Base-by-base conservation (phyloP, 176 grass and related monocot genomes). In the Avena eriantha region DNA sequence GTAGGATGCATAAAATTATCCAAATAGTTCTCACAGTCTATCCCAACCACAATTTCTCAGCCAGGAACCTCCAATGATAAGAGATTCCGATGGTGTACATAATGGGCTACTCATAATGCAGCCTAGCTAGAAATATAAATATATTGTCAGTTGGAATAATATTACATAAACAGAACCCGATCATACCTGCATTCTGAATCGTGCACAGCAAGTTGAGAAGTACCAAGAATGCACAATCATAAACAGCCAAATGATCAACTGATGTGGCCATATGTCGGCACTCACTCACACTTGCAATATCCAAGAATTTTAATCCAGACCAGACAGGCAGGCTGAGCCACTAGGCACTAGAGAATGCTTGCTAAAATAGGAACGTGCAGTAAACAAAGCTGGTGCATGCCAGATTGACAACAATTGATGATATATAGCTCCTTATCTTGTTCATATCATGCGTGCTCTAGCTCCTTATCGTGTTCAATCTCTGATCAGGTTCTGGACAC, bases 381-480 rank as follows among this genome's bases (percentile, higher is more conserved):
- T 24, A 58, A 58, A 58, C 18, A 48, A 73, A 24, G 41, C 70
- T 46, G 39, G 45, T n/a, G 19, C 19, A 49, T 49, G 48, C 48
- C 48, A 49, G 48, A 41, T 41, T 49, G 12, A 49, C 48, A 71
- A 43, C 11, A 53, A 71, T 12, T 4, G 16, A 24, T 6, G 45
- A 26, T 75, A 29, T 45, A 45, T 47, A 47, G 5, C 49, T 3
- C 26, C 14, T 14, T 14, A 77, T 56, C 29, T 41, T 71, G 21
- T 23, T 54, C 80, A 43, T 55, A 39, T 41, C 80, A 83, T 43
- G 35, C 80, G 57, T 43, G 35, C 8, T 10, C 34, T 13, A n/a
- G 1, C 14, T 83, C n/a, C n/a, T n/a, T n/a, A n/a, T n/a, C n/a
- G 49, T 57, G 14, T 83, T 50, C 21, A 83, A 83, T 71, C 66